These are phyloP conservation scores for Saccharomyces hybrid DNA, from an alignment of 1,139 yeast genomes.

Conservation along the genomic window DNA sequence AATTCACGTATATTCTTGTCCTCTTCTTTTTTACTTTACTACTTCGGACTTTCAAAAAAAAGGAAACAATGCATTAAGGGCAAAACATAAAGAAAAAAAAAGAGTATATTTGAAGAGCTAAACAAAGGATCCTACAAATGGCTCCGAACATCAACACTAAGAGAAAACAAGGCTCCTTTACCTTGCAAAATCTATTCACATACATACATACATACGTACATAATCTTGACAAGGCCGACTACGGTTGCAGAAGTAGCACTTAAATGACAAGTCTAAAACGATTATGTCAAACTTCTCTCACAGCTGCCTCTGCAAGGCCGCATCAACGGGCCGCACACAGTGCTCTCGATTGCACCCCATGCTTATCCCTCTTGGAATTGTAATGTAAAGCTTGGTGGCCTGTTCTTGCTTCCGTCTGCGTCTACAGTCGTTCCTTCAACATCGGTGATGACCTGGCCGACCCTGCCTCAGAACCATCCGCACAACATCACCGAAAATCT, in stretches of 20 bases:
- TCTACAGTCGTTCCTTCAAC: neutral
- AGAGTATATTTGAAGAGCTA: neutral
- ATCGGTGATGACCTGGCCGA: neutral
- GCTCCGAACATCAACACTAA: neutral
- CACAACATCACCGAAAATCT: slow-evolving; percentile 1
- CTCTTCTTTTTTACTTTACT: no score
- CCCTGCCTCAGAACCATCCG: neutral
- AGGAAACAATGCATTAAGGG: neutral
- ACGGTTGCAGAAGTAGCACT: no score
- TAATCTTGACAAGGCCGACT: no score
- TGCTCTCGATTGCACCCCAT: neutral
- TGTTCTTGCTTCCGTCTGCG: neutral
- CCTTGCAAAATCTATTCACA: no score
- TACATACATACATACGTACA: no score
- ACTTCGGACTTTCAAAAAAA: neutral
- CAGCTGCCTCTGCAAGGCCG: neutral
- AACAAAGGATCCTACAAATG: neutral
- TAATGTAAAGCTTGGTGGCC: neutral
- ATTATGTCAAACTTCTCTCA: neutral
- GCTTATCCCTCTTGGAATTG: neutral
- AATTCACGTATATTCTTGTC: no score
- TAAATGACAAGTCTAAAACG: neutral
- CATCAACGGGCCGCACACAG: neutral
- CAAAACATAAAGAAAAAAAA: neutral
- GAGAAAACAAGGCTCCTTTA: no score